Evolutionary conservation across 139 green algal genomes (phyloP), one percentile per base, ranked within the genome.

Genomic region (Edaphochlamys debaryana): DNA sequence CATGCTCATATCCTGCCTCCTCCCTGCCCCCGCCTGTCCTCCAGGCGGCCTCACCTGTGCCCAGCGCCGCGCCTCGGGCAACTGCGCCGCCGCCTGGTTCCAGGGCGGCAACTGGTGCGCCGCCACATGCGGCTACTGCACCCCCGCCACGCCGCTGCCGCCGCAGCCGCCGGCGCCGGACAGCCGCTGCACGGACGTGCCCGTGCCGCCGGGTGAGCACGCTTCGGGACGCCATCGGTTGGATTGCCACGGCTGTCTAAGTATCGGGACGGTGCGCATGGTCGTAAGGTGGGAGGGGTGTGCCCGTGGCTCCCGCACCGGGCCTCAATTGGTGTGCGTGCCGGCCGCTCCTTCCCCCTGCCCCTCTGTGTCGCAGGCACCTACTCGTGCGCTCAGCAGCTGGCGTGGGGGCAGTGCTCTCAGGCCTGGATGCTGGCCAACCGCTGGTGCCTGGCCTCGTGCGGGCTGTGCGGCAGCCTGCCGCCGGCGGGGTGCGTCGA

Each of bases 81-180:
- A 76, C 54, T 88, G 84, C 71, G 58, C 30, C 52, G 41, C 69
- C n/a, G 62, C 71, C 32, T 88, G 70, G 62, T 41, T 88, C 32
- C 41, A 34, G 54, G 48, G 11, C 29, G 84, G 84, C n/a, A 17
- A 23, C 69, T 88, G 80, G 67, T 88, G 84, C 62, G 48, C 77
- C n/a, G 77, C 81, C 42, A 83, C 69, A 5, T 88, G 84, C 48
- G 77, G 84, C 38, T 56, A 54, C 52, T 88, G 84, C 78, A 82
- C 52, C 0, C 60, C 64, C 60, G 30, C n/a, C 9, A 30, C 66
- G 27, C 63, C 76, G 40, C 75, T 81, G 76, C 76, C 76, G 11
- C 19, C 62, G 27, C 42, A 66, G 40, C 75, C 62, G 42, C 62
- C 76, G 0, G 76, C 76, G 25, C 76, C 63, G 45, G 11, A 9